These are phyloP conservation scores for Hypoxylon lenormandii DNA, from an alignment of 495 filamentous ascomycete genomes.

Conservation along the genomic window DNA sequence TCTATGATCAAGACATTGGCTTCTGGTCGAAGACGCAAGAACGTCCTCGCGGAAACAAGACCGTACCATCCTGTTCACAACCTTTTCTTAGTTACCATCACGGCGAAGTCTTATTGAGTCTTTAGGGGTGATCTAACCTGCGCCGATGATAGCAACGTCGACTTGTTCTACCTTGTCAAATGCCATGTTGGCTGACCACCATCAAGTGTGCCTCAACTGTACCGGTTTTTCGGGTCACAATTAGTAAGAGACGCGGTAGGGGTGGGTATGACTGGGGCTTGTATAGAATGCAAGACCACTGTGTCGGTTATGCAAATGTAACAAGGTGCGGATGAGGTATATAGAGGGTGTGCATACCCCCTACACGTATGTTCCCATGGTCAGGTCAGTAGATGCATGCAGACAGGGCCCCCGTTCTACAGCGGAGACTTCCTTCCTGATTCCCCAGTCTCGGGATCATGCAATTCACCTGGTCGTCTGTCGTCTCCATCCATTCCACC, in stretches of 20 bases:
- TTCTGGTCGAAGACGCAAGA: slow-evolving; percentile 54
- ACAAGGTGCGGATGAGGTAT: too few relatives aligned
- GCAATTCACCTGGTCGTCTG: not conserved
- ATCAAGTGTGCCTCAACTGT: not conserved
- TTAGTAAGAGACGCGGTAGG: too few relatives aligned
- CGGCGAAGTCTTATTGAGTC: not conserved
- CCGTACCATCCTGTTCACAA: slow-evolving; percentile 57
- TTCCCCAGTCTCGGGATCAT: not conserved
- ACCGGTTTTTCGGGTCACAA: not conserved
- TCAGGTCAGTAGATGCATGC: too few relatives aligned
- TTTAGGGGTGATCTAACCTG: slow-evolving; percentile 48
- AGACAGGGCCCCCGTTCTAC: too few relatives aligned
- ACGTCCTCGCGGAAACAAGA: slow-evolving; percentile 59
- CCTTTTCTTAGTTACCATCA: not conserved
- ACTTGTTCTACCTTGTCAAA: slow-evolving; percentile 8
- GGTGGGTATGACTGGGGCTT: too few relatives aligned
- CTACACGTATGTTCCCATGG: too few relatives aligned
- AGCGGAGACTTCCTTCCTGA: too few relatives aligned
- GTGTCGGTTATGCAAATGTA: too few relatives aligned
- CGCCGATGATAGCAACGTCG: slow-evolving; percentile 43
- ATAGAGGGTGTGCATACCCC: too few relatives aligned
- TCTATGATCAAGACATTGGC: slow-evolving; percentile 64
- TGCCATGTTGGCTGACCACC: not conserved
- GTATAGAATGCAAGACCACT: too few relatives aligned
- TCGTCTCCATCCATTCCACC: not conserved